phyloP scores from a whole-genome alignment of 768 basidiomycete genomes.

The Kwoniella bestiolae region DNA sequence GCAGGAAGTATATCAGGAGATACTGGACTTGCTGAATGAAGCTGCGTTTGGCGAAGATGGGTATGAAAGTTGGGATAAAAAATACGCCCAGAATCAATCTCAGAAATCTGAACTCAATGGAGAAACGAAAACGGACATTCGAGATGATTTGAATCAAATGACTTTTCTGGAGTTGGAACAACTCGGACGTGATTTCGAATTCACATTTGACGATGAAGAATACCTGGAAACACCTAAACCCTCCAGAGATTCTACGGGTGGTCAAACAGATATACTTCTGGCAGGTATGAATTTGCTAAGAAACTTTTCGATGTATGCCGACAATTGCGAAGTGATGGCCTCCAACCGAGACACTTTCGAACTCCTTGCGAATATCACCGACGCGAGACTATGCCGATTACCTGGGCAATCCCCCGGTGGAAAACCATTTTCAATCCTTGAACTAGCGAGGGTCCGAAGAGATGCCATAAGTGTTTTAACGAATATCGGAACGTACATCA shows the following conservation, averaged over 20 bases:
- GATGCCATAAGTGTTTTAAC: constrained; percentile 74
- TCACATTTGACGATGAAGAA: constrained; percentile 58
- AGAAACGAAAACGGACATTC: constrained; percentile 1
- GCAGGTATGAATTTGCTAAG: constrained; percentile 78
- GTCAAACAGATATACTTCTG: constrained; percentile 71
- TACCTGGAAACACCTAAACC: constrained; percentile 11
- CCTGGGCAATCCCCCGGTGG: constrained; percentile 54
- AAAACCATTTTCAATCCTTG: constrained; percentile 67
- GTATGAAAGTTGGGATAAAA: constrained; percentile 48
- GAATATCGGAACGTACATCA: constrained; percentile 65
- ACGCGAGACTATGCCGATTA: constrained; percentile 55
- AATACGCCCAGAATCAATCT: constrained; percentile 9
- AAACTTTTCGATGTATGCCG: constrained; percentile 75
- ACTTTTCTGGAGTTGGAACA: constrained; percentile 67
- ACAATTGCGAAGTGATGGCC: constrained; percentile 72
- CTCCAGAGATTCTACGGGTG: constrained; percentile 63
- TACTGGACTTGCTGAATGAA: constrained; percentile 85
- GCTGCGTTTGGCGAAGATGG: constrained; percentile 65
- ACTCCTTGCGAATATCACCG: constrained; percentile 71
- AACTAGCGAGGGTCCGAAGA: constrained; percentile 73
- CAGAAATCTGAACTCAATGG: background rate
- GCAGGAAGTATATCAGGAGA: constrained; percentile 79
- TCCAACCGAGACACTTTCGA: constrained; percentile 69
- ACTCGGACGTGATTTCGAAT: constrained; percentile 61
- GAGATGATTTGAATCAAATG: constrained; percentile 64